Percentiles rank a stretch among this genome's conserved stretches.
These are phyloP conservation scores for Eutypa lata DNA, from an alignment of 2,329 filamentous ascomycete species.

Conservation along the genomic window DNA sequence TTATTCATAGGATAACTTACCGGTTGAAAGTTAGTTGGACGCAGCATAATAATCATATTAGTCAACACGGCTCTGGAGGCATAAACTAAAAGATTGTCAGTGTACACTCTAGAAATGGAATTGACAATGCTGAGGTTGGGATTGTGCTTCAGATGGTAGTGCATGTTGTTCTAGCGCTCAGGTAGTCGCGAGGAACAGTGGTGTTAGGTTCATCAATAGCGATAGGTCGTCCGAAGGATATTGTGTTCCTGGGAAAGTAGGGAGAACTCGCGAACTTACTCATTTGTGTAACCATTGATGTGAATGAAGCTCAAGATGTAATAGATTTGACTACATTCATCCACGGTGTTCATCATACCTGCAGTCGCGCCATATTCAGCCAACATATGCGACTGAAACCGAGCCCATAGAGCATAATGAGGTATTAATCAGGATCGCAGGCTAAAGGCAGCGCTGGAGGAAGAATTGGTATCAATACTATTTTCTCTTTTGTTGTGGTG, in stretches of 20 bases:
- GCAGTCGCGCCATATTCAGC: too few species aligned
- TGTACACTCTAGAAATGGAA: not conserved
- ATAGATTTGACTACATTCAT: too few species aligned
- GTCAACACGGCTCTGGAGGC: not conserved
- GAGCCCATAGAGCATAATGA: too few species aligned
- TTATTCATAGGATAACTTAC: conserved; percentile 3
- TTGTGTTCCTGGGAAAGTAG: not conserved
- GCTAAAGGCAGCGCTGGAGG: too few species aligned
- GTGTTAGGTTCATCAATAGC: conserved; percentile 53
- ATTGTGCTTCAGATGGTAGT: conserved; percentile 68
- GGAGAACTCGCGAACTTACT: conserved; percentile 5
- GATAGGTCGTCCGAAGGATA: conserved; percentile 14
- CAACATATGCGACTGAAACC: too few species aligned
- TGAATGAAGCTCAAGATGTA: too few species aligned
- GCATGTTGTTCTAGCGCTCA: conserved; percentile 68
- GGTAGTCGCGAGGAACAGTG: conserved; percentile 59
- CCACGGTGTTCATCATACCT: too few species aligned
- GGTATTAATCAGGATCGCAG: too few species aligned
- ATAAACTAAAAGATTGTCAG: not conserved
- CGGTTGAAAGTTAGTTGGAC: conserved; percentile 1
- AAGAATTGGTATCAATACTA: too few species aligned
- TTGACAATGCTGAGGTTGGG: conserved; percentile 12
- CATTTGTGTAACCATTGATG: not conserved
- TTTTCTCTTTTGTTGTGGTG: too few species aligned
- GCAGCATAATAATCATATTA: not conserved